Conservation (phyloP, 352 stramenopile genomes). For the Phytophthora hibernalis region DNA sequence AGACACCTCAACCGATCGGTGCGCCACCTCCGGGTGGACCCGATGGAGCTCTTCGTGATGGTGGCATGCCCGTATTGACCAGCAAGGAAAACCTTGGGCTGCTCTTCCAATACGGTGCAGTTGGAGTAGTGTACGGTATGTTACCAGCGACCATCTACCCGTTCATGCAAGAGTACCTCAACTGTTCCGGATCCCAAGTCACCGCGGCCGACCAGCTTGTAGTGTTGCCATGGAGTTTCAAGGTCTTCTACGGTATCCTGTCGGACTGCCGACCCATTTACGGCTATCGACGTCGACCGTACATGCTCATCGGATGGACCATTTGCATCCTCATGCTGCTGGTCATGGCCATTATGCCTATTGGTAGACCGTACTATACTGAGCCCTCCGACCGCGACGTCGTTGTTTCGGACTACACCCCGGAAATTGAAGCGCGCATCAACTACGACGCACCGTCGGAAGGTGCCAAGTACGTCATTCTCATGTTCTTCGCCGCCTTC, state of each 20-base stretch:
- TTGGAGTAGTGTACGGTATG: neutral
- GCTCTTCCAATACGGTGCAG: neutral
- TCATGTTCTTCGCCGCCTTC: conserved; percentile 38
- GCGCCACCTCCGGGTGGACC: conserved; percentile 2
- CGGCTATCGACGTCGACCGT: conserved; percentile 30
- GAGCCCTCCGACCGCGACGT: conserved; percentile 21
- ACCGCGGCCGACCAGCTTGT: neutral
- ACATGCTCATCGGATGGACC: conserved; percentile 37
- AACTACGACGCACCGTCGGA: conserved; percentile 19
- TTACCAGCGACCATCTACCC: neutral
- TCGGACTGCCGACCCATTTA: conserved; percentile 3
- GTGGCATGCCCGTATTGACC: neutral
- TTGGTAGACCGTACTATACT: conserved; percentile 41
- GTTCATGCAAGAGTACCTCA: conserved; percentile 1
- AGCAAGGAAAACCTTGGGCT: neutral
- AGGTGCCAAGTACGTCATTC: conserved; percentile 35
- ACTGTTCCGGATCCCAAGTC: conserved; percentile 3
- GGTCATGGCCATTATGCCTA: conserved; percentile 33
- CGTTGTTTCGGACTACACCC: conserved; percentile 26
- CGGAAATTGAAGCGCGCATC: conserved; percentile 16
- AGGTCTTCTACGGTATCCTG: conserved; percentile 9
- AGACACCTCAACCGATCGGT: conserved; percentile 23
- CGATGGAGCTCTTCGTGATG: conserved; percentile 6
- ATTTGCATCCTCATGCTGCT: conserved; percentile 44
- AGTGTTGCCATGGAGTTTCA: conserved; percentile 9